A percentile compares a stretch with the other conserved stretches of the same genome.
Conservation (phyloP, 441 rosid genomes). For the Isatis lusitanica region DNA sequence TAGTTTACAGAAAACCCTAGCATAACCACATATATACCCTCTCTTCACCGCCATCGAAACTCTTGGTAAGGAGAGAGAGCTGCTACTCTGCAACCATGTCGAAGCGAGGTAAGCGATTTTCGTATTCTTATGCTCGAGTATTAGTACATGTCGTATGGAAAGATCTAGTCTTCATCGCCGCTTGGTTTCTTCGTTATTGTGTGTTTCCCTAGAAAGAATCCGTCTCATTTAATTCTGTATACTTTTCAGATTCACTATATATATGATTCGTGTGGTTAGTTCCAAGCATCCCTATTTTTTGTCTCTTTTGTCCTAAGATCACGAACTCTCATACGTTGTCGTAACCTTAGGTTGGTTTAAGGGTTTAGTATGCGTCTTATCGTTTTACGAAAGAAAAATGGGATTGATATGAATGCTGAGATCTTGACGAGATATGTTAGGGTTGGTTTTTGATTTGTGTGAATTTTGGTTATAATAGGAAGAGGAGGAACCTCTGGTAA, state of each 20-base stretch:
- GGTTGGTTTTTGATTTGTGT: neutral
- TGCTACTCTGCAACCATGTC: conserved; percentile 37
- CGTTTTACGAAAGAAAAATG: too few relatives aligned
- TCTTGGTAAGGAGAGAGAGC: conserved; percentile 27
- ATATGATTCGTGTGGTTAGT: neutral
- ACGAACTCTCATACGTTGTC: neutral
- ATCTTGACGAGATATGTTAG: too few relatives aligned
- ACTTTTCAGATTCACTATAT: too few relatives aligned
- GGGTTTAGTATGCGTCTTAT: neutral
- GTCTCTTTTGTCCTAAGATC: neutral
- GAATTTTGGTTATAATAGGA: conserved; percentile 13
- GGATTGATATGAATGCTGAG: too few relatives aligned
- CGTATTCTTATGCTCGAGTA: too few relatives aligned
- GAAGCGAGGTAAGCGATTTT: conserved; percentile 38
- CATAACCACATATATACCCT: conserved; percentile 16
- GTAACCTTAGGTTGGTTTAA: neutral
- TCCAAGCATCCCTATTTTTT: too few relatives aligned
- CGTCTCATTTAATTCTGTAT: too few relatives aligned
- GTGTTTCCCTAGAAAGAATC: too few relatives aligned
- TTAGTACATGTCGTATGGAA: too few relatives aligned
- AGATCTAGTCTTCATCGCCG: too few relatives aligned
- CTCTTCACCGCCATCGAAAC: conserved; percentile 12
- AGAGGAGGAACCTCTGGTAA: conserved; percentile 37
- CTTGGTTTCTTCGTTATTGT: too few relatives aligned
- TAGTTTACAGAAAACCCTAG: conserved; percentile 25